Conservation (phyloP, 306 rosid species). For the Vigna nakashimae region DNA sequence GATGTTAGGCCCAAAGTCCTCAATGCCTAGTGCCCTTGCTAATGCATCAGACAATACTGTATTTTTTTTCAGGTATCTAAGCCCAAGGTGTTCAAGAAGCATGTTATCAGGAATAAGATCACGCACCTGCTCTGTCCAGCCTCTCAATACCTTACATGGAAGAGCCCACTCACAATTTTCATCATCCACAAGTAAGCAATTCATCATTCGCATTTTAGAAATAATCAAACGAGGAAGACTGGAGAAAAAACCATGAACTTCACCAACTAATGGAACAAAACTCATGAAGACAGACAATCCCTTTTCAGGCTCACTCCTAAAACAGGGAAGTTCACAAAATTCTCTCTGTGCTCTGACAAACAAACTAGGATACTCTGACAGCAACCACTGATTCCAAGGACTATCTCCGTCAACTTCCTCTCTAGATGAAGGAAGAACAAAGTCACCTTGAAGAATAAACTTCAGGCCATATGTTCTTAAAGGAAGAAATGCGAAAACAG, state of each 20-base stretch:
- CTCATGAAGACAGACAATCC: constrained; percentile 91
- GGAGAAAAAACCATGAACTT: constrained; percentile 93
- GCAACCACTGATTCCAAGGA: constrained; percentile 96
- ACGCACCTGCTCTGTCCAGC: constrained; percentile 84
- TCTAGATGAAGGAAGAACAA: constrained; percentile 96
- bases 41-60: constrained; percentile 67
- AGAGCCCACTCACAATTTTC: constrained; percentile 70
- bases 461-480: constrained; percentile 88
- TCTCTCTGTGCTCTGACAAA: constrained; percentile 77
- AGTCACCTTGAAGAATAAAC: constrained; percentile 95
- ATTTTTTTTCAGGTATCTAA: constrained; percentile 77
- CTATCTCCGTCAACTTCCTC: constrained; percentile 98
- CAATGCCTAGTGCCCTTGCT: constrained; percentile 80
- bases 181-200: constrained; percentile 86
- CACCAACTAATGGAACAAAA: constrained; percentile 91
- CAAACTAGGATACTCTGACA: constrained; percentile 88
- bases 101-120: constrained; percentile 69
- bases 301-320: constrained; percentile 75
- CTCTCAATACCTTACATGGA: constrained; percentile 90
- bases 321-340: constrained; percentile 84
- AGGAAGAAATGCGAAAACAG: constrained; percentile 97
- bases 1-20: constrained; percentile 81
- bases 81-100: constrained; percentile 79
- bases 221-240: constrained; percentile 83
- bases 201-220: constrained; percentile 72